Conservation (phyloP, 371 early-diverging fungal species). For the Nosema granulosis region DNA sequence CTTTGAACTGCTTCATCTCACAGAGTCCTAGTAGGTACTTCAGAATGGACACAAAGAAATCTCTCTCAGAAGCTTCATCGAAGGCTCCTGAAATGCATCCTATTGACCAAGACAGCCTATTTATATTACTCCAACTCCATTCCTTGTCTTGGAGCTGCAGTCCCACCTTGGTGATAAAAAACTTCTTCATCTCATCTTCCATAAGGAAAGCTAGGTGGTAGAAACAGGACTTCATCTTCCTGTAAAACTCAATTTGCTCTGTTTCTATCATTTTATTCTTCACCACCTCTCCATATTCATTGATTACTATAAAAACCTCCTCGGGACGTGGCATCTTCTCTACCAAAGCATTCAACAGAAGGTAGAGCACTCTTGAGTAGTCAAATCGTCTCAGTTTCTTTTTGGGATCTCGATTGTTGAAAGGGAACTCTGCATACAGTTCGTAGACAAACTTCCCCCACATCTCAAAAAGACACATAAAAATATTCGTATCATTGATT, state of each 20-base stretch:
- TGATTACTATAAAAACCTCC: conserved; percentile 88
- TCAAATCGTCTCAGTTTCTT: conserved; percentile 50
- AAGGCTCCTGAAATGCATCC: conserved; percentile 93
- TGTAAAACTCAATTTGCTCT: conserved; percentile 91
- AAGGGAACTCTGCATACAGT: conserved; percentile 58
- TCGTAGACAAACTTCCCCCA: conserved; percentile 56
- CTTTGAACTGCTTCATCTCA: conserved; percentile 87
- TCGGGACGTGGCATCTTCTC: conserved; percentile 66
- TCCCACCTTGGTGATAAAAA: conserved; percentile 48
- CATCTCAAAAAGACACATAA: conserved; percentile 39
- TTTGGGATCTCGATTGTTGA: conserved; percentile 11
- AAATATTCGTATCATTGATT: conserved; percentile 53
- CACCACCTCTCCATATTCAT: conserved; percentile 98
- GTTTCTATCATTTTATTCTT: conserved; percentile 92
- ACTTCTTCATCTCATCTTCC: conserved; percentile 50
- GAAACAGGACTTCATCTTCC: conserved; percentile 75
- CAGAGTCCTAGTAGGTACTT: conserved; percentile 84
- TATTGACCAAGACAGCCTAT: conserved; percentile 96
- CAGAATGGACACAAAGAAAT: conserved; percentile 91
- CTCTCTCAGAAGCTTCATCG: conserved; percentile 85
- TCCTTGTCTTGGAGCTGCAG: conserved; percentile 66
- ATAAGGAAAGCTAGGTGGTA: conserved; percentile 57
- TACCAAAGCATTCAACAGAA: conserved; percentile 51
- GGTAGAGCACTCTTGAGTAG: conserved; percentile 51
- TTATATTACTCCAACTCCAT: conserved; percentile 89